Evolutionary conservation across 139 green algal genomes (phyloP).

Genomic region (Coelastrella sp.): DNA sequence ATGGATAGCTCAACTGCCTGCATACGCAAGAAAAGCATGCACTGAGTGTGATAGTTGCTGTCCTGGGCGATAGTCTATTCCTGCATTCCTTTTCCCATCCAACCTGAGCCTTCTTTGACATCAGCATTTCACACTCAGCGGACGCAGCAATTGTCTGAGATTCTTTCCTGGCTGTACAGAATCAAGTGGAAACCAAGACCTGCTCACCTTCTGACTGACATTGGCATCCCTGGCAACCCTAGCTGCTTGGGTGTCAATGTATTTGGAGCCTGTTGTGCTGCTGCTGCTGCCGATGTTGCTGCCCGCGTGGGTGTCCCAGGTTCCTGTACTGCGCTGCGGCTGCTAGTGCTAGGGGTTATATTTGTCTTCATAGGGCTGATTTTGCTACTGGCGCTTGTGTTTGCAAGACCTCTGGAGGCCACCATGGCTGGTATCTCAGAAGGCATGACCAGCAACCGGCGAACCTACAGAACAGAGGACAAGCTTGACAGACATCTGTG

Average conservation of each 20-base stretch:
- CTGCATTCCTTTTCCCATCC: too few species aligned
- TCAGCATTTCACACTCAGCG: too few species aligned
- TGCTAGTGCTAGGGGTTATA: not conserved
- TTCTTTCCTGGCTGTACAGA: too few species aligned
- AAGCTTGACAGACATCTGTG: too few species aligned
- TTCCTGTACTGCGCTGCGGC: not conserved
- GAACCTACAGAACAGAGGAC: constrained; percentile 9
- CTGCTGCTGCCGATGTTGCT: not conserved
- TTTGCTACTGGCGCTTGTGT: not conserved
- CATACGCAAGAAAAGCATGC: too few species aligned
- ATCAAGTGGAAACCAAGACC: too few species aligned
- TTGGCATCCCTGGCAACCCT: not conserved
- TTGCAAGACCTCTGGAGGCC: not conserved
- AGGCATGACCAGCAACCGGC: constrained; percentile 30
- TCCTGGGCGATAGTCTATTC: too few species aligned
- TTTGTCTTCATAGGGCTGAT: not conserved
- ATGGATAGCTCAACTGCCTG: too few species aligned
- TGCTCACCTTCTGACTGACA: too few species aligned
- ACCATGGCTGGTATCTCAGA: not conserved
- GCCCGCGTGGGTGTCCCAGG: not conserved
- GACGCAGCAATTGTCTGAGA: too few species aligned
- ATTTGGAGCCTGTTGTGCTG: constrained; percentile 4
- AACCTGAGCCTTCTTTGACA: too few species aligned
- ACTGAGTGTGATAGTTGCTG: too few species aligned
- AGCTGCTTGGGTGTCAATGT: not conserved